phyloP scores from a whole-genome alignment of 2,329 filamentous ascomycete species.

The Clarireedia hainanense region DNA sequence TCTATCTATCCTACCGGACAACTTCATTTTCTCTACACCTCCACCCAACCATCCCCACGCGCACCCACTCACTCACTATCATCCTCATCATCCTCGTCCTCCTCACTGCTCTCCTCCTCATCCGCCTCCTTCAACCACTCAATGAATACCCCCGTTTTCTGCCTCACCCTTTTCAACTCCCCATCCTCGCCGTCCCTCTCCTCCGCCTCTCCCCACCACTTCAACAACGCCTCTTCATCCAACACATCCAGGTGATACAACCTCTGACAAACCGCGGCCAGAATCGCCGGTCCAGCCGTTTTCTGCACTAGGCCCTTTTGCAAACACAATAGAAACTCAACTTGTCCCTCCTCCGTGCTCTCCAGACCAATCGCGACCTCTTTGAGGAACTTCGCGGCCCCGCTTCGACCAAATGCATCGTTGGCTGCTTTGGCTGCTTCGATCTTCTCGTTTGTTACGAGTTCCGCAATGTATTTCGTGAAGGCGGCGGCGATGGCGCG shows the following conservation, averaged over 20 bases:
- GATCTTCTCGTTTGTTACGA: slow-evolving; percentile 47
- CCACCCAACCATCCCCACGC: not conserved
- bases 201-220: slow-evolving; percentile 74
- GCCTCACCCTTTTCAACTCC: slow-evolving; percentile 61
- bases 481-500: slow-evolving; percentile 81
- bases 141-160: slow-evolving; percentile 69
- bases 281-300: slow-evolving; percentile 55
- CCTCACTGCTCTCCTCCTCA: slow-evolving; percentile 61
- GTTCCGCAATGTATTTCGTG: slow-evolving; percentile 69
- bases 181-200: slow-evolving; percentile 51
- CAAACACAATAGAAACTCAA: slow-evolving; percentile 74
- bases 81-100: slow-evolving; percentile 37
- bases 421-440: slow-evolving; percentile 59
- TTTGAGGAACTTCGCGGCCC: slow-evolving; percentile 47
- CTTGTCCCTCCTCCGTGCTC: slow-evolving; percentile 63
- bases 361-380: slow-evolving; percentile 58
- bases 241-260: slow-evolving; percentile 78
- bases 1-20: no score
- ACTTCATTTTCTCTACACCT: not conserved
- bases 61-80: slow-evolving; percentile 5
- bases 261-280: slow-evolving; percentile 74
- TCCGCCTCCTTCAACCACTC: slow-evolving; percentile 77
- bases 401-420: slow-evolving; percentile 47
- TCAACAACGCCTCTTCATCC: slow-evolving; percentile 79
- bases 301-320: slow-evolving; percentile 70